These are phyloP conservation scores for Naematelia encephala DNA, from an alignment of 768 basidiomycete species.

Conservation along the genomic window DNA sequence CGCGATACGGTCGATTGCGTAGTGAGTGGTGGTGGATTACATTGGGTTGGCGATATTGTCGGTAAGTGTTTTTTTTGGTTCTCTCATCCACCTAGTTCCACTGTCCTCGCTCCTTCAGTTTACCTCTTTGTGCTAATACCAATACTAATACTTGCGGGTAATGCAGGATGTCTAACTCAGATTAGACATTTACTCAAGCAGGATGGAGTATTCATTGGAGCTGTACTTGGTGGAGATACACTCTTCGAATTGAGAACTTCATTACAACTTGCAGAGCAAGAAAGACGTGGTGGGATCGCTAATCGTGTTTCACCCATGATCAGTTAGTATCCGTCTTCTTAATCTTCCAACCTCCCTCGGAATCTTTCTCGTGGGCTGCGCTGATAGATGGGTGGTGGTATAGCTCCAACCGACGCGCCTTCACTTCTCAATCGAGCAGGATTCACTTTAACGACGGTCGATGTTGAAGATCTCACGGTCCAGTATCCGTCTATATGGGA, in stretches of 20 bases:
- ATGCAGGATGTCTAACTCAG: conserved; percentile 80
- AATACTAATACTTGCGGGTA: no score
- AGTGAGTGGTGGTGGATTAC: conserved; percentile 83
- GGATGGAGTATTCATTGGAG: conserved; percentile 90
- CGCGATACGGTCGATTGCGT: conserved; percentile 80
- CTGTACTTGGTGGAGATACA: conserved; percentile 93
- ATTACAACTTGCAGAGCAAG: conserved; percentile 86
- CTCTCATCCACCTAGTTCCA: no score
- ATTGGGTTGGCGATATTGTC: conserved; percentile 97
- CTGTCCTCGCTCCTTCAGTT: no score
- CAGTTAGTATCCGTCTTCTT: conserved; percentile 55
- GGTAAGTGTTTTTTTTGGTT: conserved; percentile 60
- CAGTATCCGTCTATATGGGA: conserved; percentile 96
- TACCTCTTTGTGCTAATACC: no score
- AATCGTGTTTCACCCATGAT: conserved; percentile 97
- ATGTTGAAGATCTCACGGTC: conserved; percentile 87
- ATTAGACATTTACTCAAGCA: conserved; percentile 78
- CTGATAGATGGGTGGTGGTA: background rate
- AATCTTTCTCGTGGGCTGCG: background rate
- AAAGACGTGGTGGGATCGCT: conserved; percentile 94
- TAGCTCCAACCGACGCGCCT: conserved; percentile 89
- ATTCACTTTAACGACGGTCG: conserved; percentile 88
- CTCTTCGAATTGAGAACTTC: conserved; percentile 91
- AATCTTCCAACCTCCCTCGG: background rate
- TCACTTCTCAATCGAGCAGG: conserved; percentile 89